phyloP scores from a whole-genome alignment of 1,139 yeast genomes.

The Lodderomyces metapsilosis region DNA sequence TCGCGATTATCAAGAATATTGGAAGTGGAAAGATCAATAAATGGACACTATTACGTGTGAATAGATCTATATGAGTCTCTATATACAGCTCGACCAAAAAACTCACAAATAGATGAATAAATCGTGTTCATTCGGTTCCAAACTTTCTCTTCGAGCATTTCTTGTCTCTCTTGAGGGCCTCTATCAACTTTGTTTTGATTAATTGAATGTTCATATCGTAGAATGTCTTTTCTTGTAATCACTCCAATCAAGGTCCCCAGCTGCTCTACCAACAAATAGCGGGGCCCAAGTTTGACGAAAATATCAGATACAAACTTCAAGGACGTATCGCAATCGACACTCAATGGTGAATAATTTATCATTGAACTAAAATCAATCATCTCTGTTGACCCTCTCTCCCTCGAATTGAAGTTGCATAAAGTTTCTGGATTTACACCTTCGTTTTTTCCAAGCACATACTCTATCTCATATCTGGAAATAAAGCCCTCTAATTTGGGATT shows the following conservation, averaged over 20 bases:
- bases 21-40: conserved; percentile 73
- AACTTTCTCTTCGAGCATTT: conserved; percentile 30
- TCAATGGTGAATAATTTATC: conserved; percentile 63
- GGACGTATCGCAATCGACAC: conserved; percentile 53
- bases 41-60: no score
- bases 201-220: conserved; percentile 49
- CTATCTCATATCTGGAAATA: conserved; percentile 34
- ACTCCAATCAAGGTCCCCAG: conserved; percentile 57
- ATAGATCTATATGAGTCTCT: conserved; percentile 31
- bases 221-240: conserved; percentile 65
- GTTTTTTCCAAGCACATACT: conserved; percentile 20
- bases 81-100: conserved; percentile 30
- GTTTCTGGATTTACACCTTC: conserved; percentile 17
- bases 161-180: conserved; percentile 15
- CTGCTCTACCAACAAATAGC: conserved; percentile 62
- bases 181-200: conserved; percentile 17
- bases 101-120: conserved; percentile 20
- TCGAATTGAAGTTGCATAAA: conserved; percentile 20
- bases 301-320: conserved; percentile 65
- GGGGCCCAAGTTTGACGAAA: conserved; percentile 79
- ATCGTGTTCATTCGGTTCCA: conserved; percentile 36
- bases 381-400: conserved; percentile 11
- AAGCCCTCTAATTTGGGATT: conserved; percentile 38
- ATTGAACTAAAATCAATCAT: conserved; percentile 37
- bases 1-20: conserved; percentile 70